phyloP scores from a whole-genome alignment of 75 land plant species.

The Picea glauca region DNA sequence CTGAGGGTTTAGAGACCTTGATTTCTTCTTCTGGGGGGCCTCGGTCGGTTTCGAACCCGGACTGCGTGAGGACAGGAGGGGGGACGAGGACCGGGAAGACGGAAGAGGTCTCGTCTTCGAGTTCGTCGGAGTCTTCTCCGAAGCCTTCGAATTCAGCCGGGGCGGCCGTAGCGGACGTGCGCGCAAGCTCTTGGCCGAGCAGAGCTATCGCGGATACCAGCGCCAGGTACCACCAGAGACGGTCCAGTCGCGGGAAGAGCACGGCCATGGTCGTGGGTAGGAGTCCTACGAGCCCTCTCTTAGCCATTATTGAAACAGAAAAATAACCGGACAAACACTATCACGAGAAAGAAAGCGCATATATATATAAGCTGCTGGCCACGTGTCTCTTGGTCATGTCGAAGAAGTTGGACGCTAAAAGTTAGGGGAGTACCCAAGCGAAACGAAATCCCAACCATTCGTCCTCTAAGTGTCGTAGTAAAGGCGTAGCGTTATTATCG shows the following conservation, averaged over 20 bases:
- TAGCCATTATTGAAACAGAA: neutral
- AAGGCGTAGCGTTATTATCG: too few relatives aligned
- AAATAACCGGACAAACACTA: neutral
- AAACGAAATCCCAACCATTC: too few relatives aligned
- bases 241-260: neutral
- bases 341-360: too few relatives aligned
- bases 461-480: too few relatives aligned
- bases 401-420: too few relatives aligned
- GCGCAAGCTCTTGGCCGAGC: neutral
- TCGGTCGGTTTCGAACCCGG: constrained; percentile 32
- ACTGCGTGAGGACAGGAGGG: neutral
- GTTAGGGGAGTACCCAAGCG: too few relatives aligned
- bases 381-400: too few relatives aligned
- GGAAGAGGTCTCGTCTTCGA: constrained; percentile 12
- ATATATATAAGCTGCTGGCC: too few relatives aligned
- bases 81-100: neutral
- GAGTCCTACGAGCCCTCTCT: neutral
- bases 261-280: neutral
- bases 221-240: constrained; percentile 6
- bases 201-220: neutral
- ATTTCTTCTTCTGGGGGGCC: constrained; percentile 12
- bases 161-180: constrained; percentile 11
- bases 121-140: constrained; percentile 23
- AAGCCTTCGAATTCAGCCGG: constrained; percentile 31
- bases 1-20: neutral